Base-by-base conservation (phyloP, 225 moss, liverwort and hornwort genomes). In the Sphagnum contortum region DNA sequence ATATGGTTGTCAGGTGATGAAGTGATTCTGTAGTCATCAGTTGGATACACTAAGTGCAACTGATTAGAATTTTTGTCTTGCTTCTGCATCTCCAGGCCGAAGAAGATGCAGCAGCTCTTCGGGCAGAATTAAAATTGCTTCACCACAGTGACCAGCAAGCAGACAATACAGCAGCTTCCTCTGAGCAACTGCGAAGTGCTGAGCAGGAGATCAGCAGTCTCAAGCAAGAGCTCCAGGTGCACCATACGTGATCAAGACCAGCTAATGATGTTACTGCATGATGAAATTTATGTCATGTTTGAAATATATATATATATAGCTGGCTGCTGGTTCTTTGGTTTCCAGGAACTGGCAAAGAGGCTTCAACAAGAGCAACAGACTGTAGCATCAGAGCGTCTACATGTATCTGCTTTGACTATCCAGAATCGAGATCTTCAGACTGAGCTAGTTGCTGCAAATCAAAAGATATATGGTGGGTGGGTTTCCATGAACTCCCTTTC, bases 311-410 rank as follows among this genome's bases (percentile, higher is more conserved):
- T 29, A 29, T 29, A 29, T 29, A 29, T 29, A 29, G 29, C 29
- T 29, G 29, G 29, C 29, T 29, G 29, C 29, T 6, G 0, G 52
- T 52, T 52, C 2, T 52, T 52, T 52, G 7, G 7, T 5, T 5
- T 52, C 7, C 85, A 91, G 91, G 94, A 91, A 70, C 73, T 80
- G 60, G 72, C 85, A 70, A 75, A 83, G 75, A 80, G 79, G 66
- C 81, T 90, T 71, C 92, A 90, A 72, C 96, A 96, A 82, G 96
- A 92, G 83, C 96, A 96, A 71, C 81, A 85, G 71, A 90, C 81
- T 72, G 68, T 69, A 62, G 78, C 83, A 55, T 74, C 87, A 66
- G 92, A 92, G 76, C 83, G 80, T 63, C 86, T 87, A 75, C 79
- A 83, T 70, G 69, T 78, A 67, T 77, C 83, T 7, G 70, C 56